Percentiles rank a stretch among this genome's conserved stretches.
Evolutionary conservation across 176 grass and related monocot species (phyloP).

Genomic region (Cenchrus americanus): DNA sequence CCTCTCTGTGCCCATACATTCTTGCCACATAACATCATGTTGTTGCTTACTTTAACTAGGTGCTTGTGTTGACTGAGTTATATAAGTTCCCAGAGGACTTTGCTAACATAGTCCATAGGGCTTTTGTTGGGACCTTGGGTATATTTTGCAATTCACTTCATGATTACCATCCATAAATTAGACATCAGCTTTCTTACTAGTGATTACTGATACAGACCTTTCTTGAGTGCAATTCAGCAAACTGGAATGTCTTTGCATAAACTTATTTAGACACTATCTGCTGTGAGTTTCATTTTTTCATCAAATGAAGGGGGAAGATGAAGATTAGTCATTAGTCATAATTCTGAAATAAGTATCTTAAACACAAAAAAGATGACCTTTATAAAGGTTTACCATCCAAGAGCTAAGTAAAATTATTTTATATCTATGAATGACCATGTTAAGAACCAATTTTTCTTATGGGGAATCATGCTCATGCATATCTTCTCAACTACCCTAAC

Average conservation of each 20-base stretch:
- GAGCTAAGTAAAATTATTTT: neutral
- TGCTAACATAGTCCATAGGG: neutral
- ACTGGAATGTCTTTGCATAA: slow-evolving; percentile 15
- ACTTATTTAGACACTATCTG: slow-evolving; percentile 12
- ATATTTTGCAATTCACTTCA: neutral
- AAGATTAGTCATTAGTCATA: neutral
- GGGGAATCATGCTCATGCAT: neutral
- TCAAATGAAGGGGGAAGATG: neutral
- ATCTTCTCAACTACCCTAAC: too few species aligned
- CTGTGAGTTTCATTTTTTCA: neutral
- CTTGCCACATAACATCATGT: slow-evolving; percentile 8
- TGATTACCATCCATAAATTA: neutral
- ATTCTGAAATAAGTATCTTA: neutral
- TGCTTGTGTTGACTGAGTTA: slow-evolving; percentile 24
- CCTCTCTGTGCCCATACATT: slow-evolving; percentile 22
- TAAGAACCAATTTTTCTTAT: slow-evolving; percentile 6
- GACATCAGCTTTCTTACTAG: too few species aligned
- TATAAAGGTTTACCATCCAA: neutral
- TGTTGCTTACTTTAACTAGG: slow-evolving; percentile 7
- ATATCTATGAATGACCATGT: slow-evolving; percentile 12
- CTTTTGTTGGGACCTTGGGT: neutral
- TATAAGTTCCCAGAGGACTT: slow-evolving; percentile 11
- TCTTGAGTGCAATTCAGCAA: slow-evolving; percentile 11
- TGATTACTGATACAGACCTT: neutral
- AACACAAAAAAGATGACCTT: neutral